Conservation (phyloP, 1,284 basidiomycete species). For the Trametes polyzona region DNA sequence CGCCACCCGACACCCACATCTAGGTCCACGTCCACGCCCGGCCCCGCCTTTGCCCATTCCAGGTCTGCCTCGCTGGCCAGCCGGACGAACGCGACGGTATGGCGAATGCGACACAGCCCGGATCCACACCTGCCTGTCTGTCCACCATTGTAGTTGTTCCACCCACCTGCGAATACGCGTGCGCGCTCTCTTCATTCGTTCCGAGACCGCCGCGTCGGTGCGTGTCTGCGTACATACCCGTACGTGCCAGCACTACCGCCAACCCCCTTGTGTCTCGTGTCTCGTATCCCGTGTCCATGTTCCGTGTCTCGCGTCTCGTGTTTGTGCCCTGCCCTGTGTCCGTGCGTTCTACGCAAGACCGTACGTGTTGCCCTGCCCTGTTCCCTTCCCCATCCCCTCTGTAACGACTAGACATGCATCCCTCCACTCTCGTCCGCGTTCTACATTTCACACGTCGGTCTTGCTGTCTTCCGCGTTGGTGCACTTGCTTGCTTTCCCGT, state of each 20-base stretch:
- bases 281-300: neutral
- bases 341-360: no score
- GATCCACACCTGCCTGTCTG: slow-evolving; percentile 9
- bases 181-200: slow-evolving; percentile 17
- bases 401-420: slow-evolving; percentile 74
- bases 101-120: slow-evolving; percentile 12
- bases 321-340: slow-evolving; percentile 5
- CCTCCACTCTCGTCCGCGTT: slow-evolving; percentile 29
- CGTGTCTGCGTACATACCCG: neutral
- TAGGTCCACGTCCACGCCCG: neutral
- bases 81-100: slow-evolving; percentile 16
- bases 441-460: slow-evolving; percentile 6
- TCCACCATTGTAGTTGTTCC: slow-evolving; percentile 2
- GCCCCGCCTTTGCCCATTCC: slow-evolving; percentile 6
- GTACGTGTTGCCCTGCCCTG: slow-evolving; percentile 16
- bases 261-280: neutral
- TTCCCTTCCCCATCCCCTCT: slow-evolving; percentile 33
- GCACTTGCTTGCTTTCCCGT: slow-evolving; percentile 31
- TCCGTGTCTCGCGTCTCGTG: no score
- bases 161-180: slow-evolving; percentile 9
- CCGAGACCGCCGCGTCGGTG: slow-evolving; percentile 12
- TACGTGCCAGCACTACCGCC: no score
- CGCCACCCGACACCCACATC: no score
- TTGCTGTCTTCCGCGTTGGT: slow-evolving; percentile 32
- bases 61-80: neutral